Base-by-base conservation (phyloP, 345 rosid species). In the Populus simonii region DNA sequence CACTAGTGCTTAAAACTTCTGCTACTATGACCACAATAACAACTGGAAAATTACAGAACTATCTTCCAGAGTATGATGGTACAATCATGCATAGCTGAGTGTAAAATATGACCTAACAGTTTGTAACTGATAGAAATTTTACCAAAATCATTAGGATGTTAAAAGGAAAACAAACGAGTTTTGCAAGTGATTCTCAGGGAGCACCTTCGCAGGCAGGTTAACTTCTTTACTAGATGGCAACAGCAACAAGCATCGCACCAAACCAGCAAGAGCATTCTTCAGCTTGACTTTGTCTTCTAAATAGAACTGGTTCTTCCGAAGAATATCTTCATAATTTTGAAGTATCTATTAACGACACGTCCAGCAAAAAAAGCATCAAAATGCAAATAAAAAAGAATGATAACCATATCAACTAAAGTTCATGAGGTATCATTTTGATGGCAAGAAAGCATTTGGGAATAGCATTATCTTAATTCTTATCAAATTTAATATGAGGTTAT, bases 211-310 rank as follows among this genome's bases (percentile, higher is more conserved):
- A 62, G 65, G 68, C 36, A 83, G 71, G 71, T 84, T 76, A 25
- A 68, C 78, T 83, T 82, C 82, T 75, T 80, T 84, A 49, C 85
- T 80, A 76, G 83, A 78, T 62, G 91, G 90, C 84, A 92, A 84
- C 76, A 95, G 73, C 6, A 91, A 90, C 77, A 96, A 84, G 87
- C 98, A 96, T 76, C 78, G 89, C 27, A 83, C 82, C 76, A 96
- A 81, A n/a, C 98, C 96, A 72, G 87, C 85, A 81, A 96, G 91
- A 68, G 87, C 88, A 81, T 74, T 87, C 76, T 83, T 93, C 39
- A 93, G 89, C 84, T 89, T 89, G 79, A 87, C 87, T 83, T 88
- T 93, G 62, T 92, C 96, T 85, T 92, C 89, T 73, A 87, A 84
- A 82, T 88, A 83, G 66, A 89, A 89, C 74, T 88, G 94, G 75